A percentile compares a stretch with the other conserved stretches of the same genome.
These are phyloP conservation scores for Camellia lanceoleosa DNA, from an alignment of 148 eudicot species.

Conservation along the genomic window DNA sequence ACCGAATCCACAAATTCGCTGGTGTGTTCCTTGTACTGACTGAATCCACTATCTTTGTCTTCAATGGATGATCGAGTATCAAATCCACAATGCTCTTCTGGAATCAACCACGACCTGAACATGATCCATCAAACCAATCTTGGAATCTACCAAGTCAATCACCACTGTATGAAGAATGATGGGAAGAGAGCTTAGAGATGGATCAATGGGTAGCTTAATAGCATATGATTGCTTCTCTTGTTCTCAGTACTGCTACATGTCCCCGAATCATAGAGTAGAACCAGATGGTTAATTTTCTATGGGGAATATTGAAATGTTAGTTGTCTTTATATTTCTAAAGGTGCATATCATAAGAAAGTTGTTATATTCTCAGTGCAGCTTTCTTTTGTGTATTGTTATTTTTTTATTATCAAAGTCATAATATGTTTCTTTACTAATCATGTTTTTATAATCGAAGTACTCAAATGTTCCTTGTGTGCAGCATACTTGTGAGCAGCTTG, in stretches of 20 bases:
- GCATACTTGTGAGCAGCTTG: slow-evolving; percentile 75
- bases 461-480: slow-evolving; percentile 23
- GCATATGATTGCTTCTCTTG: too few species aligned
- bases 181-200: too few species aligned
- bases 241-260: background rate
- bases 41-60: too few species aligned
- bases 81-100: too few species aligned
- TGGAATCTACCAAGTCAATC: too few species aligned
- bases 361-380: background rate
- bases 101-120: too few species aligned
- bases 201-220: too few species aligned
- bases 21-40: too few species aligned
- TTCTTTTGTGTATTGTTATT: background rate
- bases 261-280: background rate
- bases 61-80: too few species aligned
- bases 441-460: background rate
- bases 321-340: background rate
- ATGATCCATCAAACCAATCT: too few species aligned
- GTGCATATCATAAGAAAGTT: background rate
- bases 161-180: too few species aligned
- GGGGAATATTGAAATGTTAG: background rate
- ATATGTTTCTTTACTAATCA: background rate
- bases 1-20: too few species aligned
- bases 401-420: background rate
- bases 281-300: background rate